These are phyloP conservation scores for Sphenostylis stenocarpa DNA, from an alignment of 306 rosid species.

Conservation along the genomic window DNA sequence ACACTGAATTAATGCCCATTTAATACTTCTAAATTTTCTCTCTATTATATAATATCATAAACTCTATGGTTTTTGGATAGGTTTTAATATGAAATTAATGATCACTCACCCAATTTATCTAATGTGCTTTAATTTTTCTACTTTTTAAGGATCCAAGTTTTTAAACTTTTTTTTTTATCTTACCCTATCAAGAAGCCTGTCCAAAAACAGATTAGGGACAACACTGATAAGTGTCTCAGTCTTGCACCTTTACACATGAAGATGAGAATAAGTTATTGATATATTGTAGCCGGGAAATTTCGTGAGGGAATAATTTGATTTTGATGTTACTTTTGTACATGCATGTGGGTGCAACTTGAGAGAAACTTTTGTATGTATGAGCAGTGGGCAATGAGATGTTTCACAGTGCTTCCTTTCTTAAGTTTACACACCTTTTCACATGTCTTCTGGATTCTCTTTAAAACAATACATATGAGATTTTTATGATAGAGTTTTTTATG, in stretches of 20 bases:
- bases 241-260: conserved; percentile 14
- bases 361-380: background rate
- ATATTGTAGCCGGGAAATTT: background rate
- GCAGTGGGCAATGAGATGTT: background rate
- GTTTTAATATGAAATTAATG: too few relatives aligned
- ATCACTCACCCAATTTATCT: conserved; percentile 2
- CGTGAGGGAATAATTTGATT: background rate
- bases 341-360: conserved; percentile 17
- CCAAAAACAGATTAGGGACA: background rate
- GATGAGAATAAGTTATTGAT: background rate
- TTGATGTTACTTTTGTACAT: background rate
- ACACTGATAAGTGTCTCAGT: background rate
- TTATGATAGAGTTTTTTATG: background rate
- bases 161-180: background rate
- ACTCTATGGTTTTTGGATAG: background rate
- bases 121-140: background rate
- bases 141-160: background rate
- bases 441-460: background rate
- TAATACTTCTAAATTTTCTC: background rate
- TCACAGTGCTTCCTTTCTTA: background rate
- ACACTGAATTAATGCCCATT: background rate
- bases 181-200: background rate
- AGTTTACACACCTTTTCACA: conserved; percentile 14
- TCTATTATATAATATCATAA: background rate
- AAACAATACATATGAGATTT: background rate